Evolutionary conservation across 129 eudicot species (phyloP), one percentile per base, ranked within the genome.

Genomic region (Scalesia atractyloides): DNA sequence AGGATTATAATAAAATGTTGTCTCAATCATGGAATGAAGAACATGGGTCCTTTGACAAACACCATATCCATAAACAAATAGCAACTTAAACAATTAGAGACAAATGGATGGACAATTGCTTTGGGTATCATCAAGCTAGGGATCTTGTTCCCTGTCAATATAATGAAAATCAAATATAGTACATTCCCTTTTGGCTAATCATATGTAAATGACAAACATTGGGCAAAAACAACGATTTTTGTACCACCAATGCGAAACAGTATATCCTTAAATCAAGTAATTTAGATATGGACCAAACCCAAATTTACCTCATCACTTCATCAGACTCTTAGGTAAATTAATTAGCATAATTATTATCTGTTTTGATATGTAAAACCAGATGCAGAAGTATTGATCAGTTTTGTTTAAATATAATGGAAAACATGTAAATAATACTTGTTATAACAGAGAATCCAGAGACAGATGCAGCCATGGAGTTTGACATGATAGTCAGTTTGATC

Each of bases 131-230:
- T 63, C 77, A 78, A 63, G 60, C 73, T 43, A 70, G 77, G 77
- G 82, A 78, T 78, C 82, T 78, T 78, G 82, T 78, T 78, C 82
- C 82, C 82, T 64, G 66, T 78, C 50, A 9, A 62, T 77, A 70
- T 70, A 34, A 63, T 70, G 64, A 22, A 61, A 20, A 70, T 43
- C 8, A 64, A 64, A 52, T 52, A 51, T 74, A 64, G 54, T 68
- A 76, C 75, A 68, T 48, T 34, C 11, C 24, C 11, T 69, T 68
- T 18, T 69, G 75, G 56, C 82, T 54, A 70, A 77, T 77, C 82
- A 77, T 77, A 77, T 77, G 66, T 18, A 22, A 46, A 61, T 47
- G 22, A 70, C 75, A 69, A 53, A 20, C 76, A 70, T 77, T 39
- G 72, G 24, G 18, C 50, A 24, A 24, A 48, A 49, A 69, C 75